Base-by-base conservation (phyloP, 768 basidiomycete species). In the Tylopilus rubrobrunneus region DNA sequence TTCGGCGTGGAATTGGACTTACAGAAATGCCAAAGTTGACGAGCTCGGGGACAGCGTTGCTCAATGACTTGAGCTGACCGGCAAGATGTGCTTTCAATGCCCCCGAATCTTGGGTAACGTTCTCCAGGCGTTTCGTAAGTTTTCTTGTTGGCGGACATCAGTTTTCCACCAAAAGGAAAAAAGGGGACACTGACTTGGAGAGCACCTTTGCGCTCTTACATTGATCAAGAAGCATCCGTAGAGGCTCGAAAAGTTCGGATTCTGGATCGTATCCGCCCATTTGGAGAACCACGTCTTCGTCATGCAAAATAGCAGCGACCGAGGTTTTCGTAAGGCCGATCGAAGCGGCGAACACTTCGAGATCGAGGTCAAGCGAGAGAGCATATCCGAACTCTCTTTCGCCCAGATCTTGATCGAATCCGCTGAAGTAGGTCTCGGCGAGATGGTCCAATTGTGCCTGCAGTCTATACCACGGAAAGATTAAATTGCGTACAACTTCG, bases 401-500 rank as follows among this genome's bases (percentile, higher is more conserved):
- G 11, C 86, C 92, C 25, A 96, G 71, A 67, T 98, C 97, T 48
- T 85, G 81, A n/a, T 91, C 87, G 58, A 85, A 87, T 17, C 81
- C 83, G 51, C 76, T 78, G 63, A 98, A 93, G 69, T 94, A 89
- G 1, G 89, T 85, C 62, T 92, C 91, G 1, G 89, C 84, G 4
- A 98, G 78, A 67, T 98, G 95, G 52, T 96, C 92, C 59, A 96
- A 93, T 67, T 97, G 93, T 0, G 89, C 86, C 60, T 94, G 85
- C 69, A 98, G 85, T 73, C 94, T 97, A 61, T 36, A 33, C n/a
- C 39, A 34, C 42, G 10, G 41, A 4, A 17, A 7, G n/a, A 36
- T 51, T 31, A 21, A 42, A n/a, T 28, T 10, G 2, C 5, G 19
- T 40, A 19, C 15, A 21, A 42, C 4, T 23, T 48, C 14, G 15